Base-by-base conservation (phyloP, 2,329 filamentous ascomycete genomes). In the Gliomastix tumulicola region DNA sequence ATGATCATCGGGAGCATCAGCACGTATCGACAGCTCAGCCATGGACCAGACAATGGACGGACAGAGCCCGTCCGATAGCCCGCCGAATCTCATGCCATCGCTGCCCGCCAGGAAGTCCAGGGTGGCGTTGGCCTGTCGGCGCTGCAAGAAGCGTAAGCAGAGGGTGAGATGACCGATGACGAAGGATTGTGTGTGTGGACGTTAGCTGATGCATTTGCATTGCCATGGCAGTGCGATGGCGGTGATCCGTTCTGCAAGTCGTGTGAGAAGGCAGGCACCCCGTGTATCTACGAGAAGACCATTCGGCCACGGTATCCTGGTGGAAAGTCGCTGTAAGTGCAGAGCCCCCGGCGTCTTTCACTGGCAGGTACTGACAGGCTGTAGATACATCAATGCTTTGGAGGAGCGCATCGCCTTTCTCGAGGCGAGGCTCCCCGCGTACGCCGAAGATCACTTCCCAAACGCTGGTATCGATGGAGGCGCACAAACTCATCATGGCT, bases 391-490 rank as follows among this genome's bases (percentile, higher is more conserved):
- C 43, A 49, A 41, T 6, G 49, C 46, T 2, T 35, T 54, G 6
- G 50, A 54, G 21, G 50, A 54, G 37, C 44, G 50, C 1, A 54
- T 54, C 15, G 50, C 50, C 2, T 54, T 54, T 6, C 44, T 54
- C 5, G 50, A 54, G 25, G 49, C 49, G 1, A 41, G 46, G 2
- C 36, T 54, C 32, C 50, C 50, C 2, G 50, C 44, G 5, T 48
- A 48, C 35, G 48, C 44, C 1, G 42, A 51, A 21, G 50, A 54
- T 25, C 50, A 54, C n/a, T 51, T 50, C 18, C 23, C 19, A 19
- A 25, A 15, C 28, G 5, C 32, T 17, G 25, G 27, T 21, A 13
- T 28, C 20, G 4, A 21, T n/a, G 3, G n/a, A 39, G n/a, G n/a
- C n/a, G n/a, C n/a, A n/a, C n/a, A n/a, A n/a, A n/a, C n/a, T n/a